Evolutionary conservation across 1,139 yeast genomes (phyloP).

Genomic region (Candida pseudoviswanathii): DNA sequence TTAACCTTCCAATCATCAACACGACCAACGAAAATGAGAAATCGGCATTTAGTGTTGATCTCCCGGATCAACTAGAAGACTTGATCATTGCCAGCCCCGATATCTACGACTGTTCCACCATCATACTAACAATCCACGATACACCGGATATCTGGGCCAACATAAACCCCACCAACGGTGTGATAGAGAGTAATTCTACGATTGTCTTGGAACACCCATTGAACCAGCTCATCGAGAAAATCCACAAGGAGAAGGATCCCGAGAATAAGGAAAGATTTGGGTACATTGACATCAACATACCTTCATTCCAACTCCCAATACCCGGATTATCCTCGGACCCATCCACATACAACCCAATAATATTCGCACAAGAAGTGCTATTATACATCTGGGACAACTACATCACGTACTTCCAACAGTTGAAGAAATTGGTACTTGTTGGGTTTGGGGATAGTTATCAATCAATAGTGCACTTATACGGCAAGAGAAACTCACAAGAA

Average conservation of each 20-base stretch:
- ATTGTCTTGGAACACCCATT: conserved; percentile 56
- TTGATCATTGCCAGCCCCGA: conserved; percentile 78
- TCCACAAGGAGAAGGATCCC: conserved; percentile 50
- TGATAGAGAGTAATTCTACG: conserved; percentile 71
- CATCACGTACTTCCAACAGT: conserved; percentile 66
- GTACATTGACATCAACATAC: conserved; percentile 80
- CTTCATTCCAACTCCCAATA: conserved; percentile 45
- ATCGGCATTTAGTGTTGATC: conserved; percentile 41
- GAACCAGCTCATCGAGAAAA: conserved; percentile 36
- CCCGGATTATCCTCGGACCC: conserved; percentile 27
- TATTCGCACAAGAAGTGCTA: conserved; percentile 74
- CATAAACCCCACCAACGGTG: conserved; percentile 77
- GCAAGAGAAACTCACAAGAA: conserved; percentile 67
- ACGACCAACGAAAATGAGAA: conserved; percentile 27
- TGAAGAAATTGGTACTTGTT: conserved; percentile 72
- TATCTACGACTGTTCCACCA: conserved; percentile 61
- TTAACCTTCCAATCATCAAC: conserved; percentile 64
- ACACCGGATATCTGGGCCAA: conserved; percentile 95
- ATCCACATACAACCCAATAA: conserved; percentile 56
- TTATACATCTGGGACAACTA: conserved; percentile 91
- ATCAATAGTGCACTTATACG: conserved; percentile 83
- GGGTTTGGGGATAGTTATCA: conserved; percentile 92
- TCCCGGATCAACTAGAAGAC: conserved; percentile 58
- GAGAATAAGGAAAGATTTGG: conserved; percentile 59
- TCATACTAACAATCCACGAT: conserved; percentile 80